Evolutionary conservation across 2,329 filamentous ascomycete genomes (phyloP), one percentile per base, ranked within the genome.

Genomic region (Endothia cerciana): DNA sequence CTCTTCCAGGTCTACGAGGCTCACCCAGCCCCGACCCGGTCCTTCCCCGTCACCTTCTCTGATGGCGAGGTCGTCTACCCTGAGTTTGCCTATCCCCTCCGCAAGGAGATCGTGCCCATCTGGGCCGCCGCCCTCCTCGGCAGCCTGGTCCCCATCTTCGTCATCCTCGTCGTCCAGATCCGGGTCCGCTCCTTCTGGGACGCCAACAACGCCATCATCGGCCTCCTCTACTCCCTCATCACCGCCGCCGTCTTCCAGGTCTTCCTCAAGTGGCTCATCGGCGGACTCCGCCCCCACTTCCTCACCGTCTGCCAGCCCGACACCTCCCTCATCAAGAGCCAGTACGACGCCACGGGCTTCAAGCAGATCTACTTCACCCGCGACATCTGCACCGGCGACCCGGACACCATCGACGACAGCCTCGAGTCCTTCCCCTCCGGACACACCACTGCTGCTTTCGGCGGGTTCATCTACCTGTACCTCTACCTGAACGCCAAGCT

Each of bases 401-500:
- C 77, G 22, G 78, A 83, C 11, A 77, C 88, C 72, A 91, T 92
- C 77, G 84, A 91, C 73, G 89, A 92, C 74, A 82, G 83, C 1
- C 81, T 93, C 0, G 88, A 91, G 73, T 89, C 87, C 0, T 89
- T 93, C 76, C 91, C 91, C 0, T 90, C 86, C 1, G 91, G 91
- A 0, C 91, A 93, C 76, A 88, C 88, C 5, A 91, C 90, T 0
- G 90, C 90, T 0, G 89, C 89, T 0, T 92, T 92, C 66, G 89
- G 88, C 0, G 89, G 89, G 5, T 90, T 91, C 71, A 82, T 91
- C 28, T 93, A 86, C 73, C 78, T 93, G 2, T 89, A 84, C 70
- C 80, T 93, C 1, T 93, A 92, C 78, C 84, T 93, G 55, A 93
- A 93, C 75, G 90, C 89, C 58, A 93, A 93, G 79, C 82, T 93